phyloP scores from a whole-genome alignment of 768 basidiomycete genomes.

The Cyclocybe cylindracea region DNA sequence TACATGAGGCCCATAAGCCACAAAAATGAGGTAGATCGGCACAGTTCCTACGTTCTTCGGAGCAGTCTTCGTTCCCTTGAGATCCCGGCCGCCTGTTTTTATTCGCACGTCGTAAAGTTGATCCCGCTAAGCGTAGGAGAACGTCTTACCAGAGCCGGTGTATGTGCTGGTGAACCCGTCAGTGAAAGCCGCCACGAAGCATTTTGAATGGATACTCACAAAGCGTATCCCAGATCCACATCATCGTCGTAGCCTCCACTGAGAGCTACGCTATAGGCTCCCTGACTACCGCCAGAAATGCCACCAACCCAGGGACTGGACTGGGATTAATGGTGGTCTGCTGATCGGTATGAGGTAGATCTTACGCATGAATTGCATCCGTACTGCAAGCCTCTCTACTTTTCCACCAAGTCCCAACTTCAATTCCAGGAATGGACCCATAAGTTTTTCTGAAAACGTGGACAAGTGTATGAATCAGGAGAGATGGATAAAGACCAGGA shows the following conservation, averaged over 20 bases:
- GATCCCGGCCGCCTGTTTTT: slow-evolving; percentile 72
- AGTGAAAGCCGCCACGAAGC: not conserved
- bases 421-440: slow-evolving; percentile 78
- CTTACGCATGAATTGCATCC: slow-evolving; percentile 87
- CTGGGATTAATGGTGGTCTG: slow-evolving; percentile 5
- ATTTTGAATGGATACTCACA: slow-evolving; percentile 50
- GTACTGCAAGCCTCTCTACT: slow-evolving; percentile 67
- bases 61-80: slow-evolving; percentile 78
- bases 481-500: not conserved
- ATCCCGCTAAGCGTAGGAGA: not conserved
- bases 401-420: slow-evolving; percentile 85
- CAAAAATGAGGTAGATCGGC: not conserved
- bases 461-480: not conserved
- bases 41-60: slow-evolving; percentile 75
- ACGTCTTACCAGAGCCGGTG: slow-evolving; percentile 65
- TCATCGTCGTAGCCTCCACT: slow-evolving; percentile 91
- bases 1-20: slow-evolving; percentile 25
- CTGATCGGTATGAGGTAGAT: slow-evolving; percentile 5
- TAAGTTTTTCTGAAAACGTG: slow-evolving; percentile 60
- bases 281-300: slow-evolving; percentile 64
- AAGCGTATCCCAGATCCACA: slow-evolving; percentile 78
- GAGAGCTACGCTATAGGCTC: slow-evolving; percentile 84
- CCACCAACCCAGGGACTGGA: slow-evolving; percentile 82
- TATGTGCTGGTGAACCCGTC: slow-evolving; percentile 56
- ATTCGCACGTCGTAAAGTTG: not conserved